A percentile compares a stretch with the other conserved stretches of the same genome.
Conservation (phyloP, 139 green algal genomes). For the Edaphochlamys debaryana region DNA sequence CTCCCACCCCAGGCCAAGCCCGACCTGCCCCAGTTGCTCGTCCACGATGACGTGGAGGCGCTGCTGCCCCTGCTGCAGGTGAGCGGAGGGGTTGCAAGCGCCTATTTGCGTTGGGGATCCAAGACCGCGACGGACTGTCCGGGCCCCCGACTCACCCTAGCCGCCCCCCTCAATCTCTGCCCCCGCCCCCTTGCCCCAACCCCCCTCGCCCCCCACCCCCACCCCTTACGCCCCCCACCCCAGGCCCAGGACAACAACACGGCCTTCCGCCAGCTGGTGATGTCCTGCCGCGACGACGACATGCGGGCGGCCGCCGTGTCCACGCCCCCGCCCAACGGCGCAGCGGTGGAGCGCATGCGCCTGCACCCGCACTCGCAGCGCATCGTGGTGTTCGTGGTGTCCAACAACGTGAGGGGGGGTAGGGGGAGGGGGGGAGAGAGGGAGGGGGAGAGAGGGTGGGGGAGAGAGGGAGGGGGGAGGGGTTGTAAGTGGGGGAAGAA, state of each 20-base stretch:
- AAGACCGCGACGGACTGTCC: no score
- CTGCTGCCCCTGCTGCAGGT: constrained; percentile 53
- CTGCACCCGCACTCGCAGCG: not conserved
- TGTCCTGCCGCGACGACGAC: not conserved
- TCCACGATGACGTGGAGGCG: constrained; percentile 30
- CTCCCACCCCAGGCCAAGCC: no score
- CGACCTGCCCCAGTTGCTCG: constrained; percentile 11
- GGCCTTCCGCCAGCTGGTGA: constrained; percentile 41
- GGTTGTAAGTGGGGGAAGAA: no score
- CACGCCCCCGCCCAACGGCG: not conserved
- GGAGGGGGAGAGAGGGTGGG: no score
- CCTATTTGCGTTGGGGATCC: no score
- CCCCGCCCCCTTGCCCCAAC: no score
- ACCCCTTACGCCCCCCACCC: no score
- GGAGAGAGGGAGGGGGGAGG: no score
- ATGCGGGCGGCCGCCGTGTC: not conserved
- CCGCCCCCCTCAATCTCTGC: not conserved
- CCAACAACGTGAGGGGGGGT: constrained; percentile 13
- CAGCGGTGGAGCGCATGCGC: not conserved
- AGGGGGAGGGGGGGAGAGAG: not conserved
- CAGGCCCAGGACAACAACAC: constrained; percentile 44
- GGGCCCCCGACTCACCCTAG: no score
- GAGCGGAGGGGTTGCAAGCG: no score
- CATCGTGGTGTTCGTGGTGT: constrained; percentile 42
- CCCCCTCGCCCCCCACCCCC: not conserved